phyloP scores from a whole-genome alignment of 208 protist genomes.

The Angomonas deanei region DNA sequence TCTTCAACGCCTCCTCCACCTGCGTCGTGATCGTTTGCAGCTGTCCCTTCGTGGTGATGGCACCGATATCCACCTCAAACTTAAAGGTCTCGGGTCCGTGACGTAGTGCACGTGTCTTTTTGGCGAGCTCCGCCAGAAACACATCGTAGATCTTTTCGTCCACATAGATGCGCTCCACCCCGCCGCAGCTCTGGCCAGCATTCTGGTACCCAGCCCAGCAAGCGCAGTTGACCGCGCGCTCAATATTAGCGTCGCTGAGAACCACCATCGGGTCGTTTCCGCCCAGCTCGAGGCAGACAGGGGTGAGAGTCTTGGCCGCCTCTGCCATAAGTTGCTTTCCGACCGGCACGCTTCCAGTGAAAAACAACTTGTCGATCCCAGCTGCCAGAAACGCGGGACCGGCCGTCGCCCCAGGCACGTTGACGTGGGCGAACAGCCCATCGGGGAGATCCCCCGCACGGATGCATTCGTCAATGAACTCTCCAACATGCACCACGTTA shows the following conservation, averaged over 20 bases:
- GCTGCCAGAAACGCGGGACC: constrained; percentile 33
- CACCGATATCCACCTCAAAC: constrained; percentile 67
- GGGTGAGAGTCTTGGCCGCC: constrained; percentile 70
- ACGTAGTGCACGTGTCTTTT: constrained; percentile 65
- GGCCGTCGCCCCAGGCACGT: constrained; percentile 32
- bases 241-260: constrained; percentile 63
- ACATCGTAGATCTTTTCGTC: constrained; percentile 56
- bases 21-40: constrained; percentile 51
- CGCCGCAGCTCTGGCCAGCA: constrained; percentile 75
- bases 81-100: constrained; percentile 49
- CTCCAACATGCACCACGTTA: constrained; percentile 42
- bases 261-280: constrained; percentile 84
- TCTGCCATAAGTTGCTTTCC: constrained; percentile 71
- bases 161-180: constrained; percentile 75
- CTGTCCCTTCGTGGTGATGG: constrained; percentile 61
- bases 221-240: constrained; percentile 76
- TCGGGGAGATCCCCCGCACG: constrained; percentile 40
- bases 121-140: constrained; percentile 55
- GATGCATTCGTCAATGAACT: constrained; percentile 67
- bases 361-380: constrained; percentile 76
- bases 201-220: constrained; percentile 80
- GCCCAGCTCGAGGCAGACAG: constrained; percentile 76
- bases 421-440: constrained; percentile 60
- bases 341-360: constrained; percentile 78
- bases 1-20: constrained; percentile 57